Evolutionary conservation across 2,329 filamentous ascomycete species (phyloP).

Genomic region (Verticillium nubilum): DNA sequence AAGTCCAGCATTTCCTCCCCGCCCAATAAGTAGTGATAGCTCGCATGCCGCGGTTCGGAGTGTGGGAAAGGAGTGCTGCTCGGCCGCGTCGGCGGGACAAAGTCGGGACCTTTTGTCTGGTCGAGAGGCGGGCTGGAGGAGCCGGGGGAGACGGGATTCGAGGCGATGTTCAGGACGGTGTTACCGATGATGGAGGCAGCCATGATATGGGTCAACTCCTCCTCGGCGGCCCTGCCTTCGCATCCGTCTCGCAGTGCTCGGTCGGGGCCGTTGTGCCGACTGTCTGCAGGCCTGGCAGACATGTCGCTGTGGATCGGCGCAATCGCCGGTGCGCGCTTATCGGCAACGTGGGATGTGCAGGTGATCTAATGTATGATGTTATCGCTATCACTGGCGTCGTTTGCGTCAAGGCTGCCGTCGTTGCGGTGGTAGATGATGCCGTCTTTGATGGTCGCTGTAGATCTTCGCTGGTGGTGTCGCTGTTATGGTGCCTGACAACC

Average conservation of each 20-base stretch:
- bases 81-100: conserved; percentile 45
- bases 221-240: conserved; percentile 4
- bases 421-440: neutral
- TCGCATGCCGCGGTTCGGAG: neutral
- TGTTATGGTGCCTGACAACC: neutral
- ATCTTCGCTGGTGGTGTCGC: neutral
- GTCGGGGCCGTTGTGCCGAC: neutral
- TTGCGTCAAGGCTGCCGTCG: neutral
- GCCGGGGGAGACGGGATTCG: conserved; percentile 51
- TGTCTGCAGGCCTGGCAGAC: neutral
- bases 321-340: neutral
- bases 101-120: conserved; percentile 39
- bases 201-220: conserved; percentile 28
- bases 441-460: neutral
- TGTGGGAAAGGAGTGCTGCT: conserved; percentile 52
- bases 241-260: neutral
- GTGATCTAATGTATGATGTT: neutral
- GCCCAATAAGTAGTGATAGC: neutral
- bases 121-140: conserved; percentile 46
- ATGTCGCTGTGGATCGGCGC: neutral
- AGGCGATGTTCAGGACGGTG: conserved; percentile 32
- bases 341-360: neutral
- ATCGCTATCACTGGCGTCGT: neutral
- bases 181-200: conserved; percentile 26
- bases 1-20: neutral